Conservation (phyloP, 257 asterid genomes). For the Nyctanthes arbortristis region DNA sequence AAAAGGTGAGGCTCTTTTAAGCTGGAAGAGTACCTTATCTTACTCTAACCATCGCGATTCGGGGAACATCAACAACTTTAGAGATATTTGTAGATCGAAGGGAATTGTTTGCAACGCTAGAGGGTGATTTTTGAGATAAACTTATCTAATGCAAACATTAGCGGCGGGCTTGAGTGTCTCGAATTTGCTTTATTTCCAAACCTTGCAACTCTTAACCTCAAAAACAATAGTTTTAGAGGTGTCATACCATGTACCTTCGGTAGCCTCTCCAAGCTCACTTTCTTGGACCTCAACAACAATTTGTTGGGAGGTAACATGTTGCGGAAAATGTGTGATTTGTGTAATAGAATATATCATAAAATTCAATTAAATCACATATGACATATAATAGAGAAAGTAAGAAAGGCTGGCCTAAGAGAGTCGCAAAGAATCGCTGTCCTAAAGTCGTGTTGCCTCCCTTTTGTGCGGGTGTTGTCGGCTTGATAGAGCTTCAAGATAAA, state of each 20-base stretch:
- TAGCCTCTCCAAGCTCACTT: constrained; percentile 40
- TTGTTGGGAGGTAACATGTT: too few relatives aligned
- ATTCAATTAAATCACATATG: too few relatives aligned
- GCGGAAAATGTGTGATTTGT: too few relatives aligned
- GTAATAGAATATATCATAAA: too few relatives aligned
- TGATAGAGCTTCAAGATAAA: too few relatives aligned
- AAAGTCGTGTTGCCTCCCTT: too few relatives aligned
- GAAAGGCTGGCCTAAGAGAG: too few relatives aligned
- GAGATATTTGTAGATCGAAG: too few relatives aligned
- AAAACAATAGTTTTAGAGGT: constrained; percentile 51
- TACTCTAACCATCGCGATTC: constrained; percentile 41
- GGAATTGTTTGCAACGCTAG: constrained; percentile 45
- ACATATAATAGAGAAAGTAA: too few relatives aligned
- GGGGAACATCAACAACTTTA: constrained; percentile 52
- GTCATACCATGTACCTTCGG: constrained; percentile 63
- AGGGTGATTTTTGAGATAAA: constrained; percentile 42
- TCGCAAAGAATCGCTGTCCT: too few relatives aligned
- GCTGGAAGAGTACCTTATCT: constrained; percentile 52
- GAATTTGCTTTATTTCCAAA: constrained; percentile 45
- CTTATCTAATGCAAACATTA: constrained; percentile 37
- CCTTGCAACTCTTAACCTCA: constrained; percentile 44
- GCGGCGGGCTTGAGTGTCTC: constrained; percentile 41
- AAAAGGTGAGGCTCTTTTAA: constrained; percentile 58
- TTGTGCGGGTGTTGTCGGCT: too few relatives aligned
- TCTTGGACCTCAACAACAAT: constrained; percentile 71